Percentiles rank a stretch among this genome's conserved stretches.
phyloP scores from a whole-genome alignment of 1,284 basidiomycete species.

The Chalciporus sp. region DNA sequence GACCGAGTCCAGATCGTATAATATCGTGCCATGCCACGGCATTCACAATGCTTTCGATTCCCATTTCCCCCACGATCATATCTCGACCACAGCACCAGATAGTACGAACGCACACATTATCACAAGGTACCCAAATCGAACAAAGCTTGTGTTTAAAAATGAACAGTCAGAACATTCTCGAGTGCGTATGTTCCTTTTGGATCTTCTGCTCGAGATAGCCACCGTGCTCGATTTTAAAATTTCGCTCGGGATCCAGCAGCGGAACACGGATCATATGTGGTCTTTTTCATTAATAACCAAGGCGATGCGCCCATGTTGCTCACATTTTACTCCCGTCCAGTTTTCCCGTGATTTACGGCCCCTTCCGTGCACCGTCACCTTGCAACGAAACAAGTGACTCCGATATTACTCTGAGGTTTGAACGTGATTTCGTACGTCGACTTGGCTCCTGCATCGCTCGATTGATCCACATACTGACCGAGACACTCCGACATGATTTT shows the following conservation, averaged over 20 bases:
- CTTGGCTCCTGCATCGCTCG: background rate
- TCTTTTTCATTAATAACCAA: background rate
- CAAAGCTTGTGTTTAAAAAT: background rate
- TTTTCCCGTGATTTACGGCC: background rate
- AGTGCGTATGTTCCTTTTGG: background rate
- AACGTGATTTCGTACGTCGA: conserved; percentile 23
- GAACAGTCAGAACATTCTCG: background rate
- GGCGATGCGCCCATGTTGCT: background rate
- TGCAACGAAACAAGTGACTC: conserved; percentile 11
- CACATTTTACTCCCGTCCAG: background rate
- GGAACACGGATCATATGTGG: too few species aligned
- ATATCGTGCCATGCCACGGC: background rate
- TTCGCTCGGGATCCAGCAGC: background rate
- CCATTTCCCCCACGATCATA: too few species aligned
- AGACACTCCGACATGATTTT: background rate
- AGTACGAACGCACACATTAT: too few species aligned
- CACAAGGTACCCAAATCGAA: too few species aligned
- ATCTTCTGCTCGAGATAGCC: background rate
- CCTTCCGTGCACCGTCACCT: conserved; percentile 7
- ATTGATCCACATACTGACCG: background rate
- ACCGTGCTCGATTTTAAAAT: background rate
- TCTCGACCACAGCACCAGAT: background rate
- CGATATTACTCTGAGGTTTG: conserved; percentile 6
- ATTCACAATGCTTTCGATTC: background rate
- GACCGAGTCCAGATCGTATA: background rate